Percentiles rank a stretch among this genome's conserved stretches.
Evolutionary conservation across 441 rosid genomes (phyloP).

Genomic region (Pelargonium fulgidum): DNA sequence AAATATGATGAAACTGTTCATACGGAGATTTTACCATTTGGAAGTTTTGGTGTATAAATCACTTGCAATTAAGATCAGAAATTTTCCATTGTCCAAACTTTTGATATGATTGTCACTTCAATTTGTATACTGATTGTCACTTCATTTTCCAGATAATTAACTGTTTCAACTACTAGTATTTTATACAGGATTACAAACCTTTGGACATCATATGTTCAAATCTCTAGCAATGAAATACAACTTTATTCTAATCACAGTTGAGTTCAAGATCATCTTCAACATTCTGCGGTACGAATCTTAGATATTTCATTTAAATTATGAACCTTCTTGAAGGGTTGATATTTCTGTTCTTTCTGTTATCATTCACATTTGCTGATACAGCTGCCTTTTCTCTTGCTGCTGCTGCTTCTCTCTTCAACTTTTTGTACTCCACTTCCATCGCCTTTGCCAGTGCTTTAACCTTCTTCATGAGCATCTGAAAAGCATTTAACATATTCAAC

Average conservation of each 20-base stretch:
- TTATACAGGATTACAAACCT: conserved; percentile 20
- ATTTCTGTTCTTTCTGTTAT: conserved; percentile 30
- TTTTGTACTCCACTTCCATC: conserved; percentile 64
- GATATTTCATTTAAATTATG: conserved; percentile 1
- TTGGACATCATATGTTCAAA: conserved; percentile 16
- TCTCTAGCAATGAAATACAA: conserved; percentile 23
- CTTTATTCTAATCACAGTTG: no score
- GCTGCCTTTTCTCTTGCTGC: conserved; percentile 57
- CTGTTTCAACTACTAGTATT: no score
- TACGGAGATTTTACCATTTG: no score
- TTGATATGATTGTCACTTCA: no score
- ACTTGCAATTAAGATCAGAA: no score
- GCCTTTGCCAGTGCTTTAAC: conserved; percentile 66
- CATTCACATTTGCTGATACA: conserved; percentile 31
- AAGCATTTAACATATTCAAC: conserved; percentile 7
- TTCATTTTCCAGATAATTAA: no score
- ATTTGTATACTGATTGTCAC: no score
- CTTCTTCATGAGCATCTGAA: conserved; percentile 66
- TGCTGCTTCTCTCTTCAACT: conserved; percentile 64
- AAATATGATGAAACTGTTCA: no score
- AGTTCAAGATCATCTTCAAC: conserved; percentile 13
- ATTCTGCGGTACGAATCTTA: conserved; percentile 19
- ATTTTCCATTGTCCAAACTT: no score
- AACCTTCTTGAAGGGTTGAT: conserved; percentile 42
- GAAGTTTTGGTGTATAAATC: no score